phyloP scores from a whole-genome alignment of 2,329 filamentous ascomycete species.

The Rugonectria rugulosa region DNA sequence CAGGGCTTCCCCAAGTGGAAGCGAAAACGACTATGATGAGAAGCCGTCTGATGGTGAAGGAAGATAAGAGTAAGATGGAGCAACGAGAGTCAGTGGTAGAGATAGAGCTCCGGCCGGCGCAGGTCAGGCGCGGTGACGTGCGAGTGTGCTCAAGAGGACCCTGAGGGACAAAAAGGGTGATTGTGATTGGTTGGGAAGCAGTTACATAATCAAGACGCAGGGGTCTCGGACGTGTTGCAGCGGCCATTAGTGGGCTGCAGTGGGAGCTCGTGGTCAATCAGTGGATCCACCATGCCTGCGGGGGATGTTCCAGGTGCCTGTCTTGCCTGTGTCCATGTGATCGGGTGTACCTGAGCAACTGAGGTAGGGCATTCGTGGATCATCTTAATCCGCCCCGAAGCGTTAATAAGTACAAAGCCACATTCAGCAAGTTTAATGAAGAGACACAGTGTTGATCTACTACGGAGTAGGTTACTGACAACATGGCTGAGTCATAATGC shows the following conservation, averaged over 20 bases:
- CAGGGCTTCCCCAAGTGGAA: neutral
- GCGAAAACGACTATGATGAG: neutral
- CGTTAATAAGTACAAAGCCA: too few species aligned
- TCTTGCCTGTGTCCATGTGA: too few species aligned
- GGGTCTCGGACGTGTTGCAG: neutral
- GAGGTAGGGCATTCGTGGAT: too few species aligned
- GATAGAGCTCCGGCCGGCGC: neutral
- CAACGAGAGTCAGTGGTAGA: neutral
- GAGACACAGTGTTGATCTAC: neutral
- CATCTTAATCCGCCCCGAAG: too few species aligned
- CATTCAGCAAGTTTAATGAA: neutral
- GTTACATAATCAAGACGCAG: conserved; percentile 9
- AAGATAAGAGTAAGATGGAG: conserved; percentile 3
- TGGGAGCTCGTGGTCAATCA: conserved; percentile 5
- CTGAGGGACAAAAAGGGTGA: neutral
- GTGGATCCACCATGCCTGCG: neutral
- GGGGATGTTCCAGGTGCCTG: too few species aligned
- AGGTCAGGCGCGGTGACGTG: conserved; percentile 15
- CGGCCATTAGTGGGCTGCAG: conserved; percentile 3
- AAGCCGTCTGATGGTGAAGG: neutral
- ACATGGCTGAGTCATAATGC: neutral
- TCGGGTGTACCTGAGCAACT: too few species aligned
- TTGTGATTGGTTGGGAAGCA: neutral
- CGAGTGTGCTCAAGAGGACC: conserved; percentile 1
- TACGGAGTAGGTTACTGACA: neutral